Evolutionary conservation across 1,284 basidiomycete genomes (phyloP), one percentile per base, ranked within the genome.

Genomic region (Ustilago lituana): DNA sequence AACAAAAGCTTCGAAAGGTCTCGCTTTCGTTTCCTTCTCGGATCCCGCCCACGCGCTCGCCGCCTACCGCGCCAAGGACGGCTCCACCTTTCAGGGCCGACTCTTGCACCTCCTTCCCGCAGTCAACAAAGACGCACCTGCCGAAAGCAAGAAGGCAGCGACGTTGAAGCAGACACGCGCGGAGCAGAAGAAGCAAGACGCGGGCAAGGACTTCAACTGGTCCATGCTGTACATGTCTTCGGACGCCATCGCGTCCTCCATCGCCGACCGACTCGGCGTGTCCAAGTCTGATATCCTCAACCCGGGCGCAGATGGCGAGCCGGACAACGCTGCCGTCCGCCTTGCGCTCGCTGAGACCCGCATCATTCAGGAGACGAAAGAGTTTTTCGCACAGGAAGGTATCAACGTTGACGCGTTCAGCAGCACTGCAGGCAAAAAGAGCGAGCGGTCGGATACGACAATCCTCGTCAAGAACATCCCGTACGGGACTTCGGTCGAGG

Each of bases 381-480:
- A 89, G 2, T 97, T 79, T 90, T 83, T 89, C 93, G 36, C 56
- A 6, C 51, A 83, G 73, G 82, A 86, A 55, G 86, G 86, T 5
- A 85, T 87, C 50, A 80, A 84, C 7, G 75, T 87, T 31, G 84
- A 84, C 15, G 76, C 84, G 0, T 82, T 86, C 31, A 69, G 82
- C 7, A 10, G 24, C 45, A 9, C 38, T 24, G 27, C 6, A 7
- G 49, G 47, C 12, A 55, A 53, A 9, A 55, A 43, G 33, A 48
- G 27, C 9, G 44, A 59, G 22, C 59, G 78, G 14, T 65, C 58
- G 0, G 88, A 91, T 74, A 94, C 92, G 0, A 89, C 87, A 40
- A 89, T 98, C 55, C 86, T 98, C 9, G 91, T 98, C 63, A 98
- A 98, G 85, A 98, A 98, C 83, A 94, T 98, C 39, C 94, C 95